A percentile compares a stretch with the other conserved stretches of the same genome.
Evolutionary conservation across 2,329 filamentous ascomycete genomes (phyloP).

Genomic region (Penicillium concentricum): DNA sequence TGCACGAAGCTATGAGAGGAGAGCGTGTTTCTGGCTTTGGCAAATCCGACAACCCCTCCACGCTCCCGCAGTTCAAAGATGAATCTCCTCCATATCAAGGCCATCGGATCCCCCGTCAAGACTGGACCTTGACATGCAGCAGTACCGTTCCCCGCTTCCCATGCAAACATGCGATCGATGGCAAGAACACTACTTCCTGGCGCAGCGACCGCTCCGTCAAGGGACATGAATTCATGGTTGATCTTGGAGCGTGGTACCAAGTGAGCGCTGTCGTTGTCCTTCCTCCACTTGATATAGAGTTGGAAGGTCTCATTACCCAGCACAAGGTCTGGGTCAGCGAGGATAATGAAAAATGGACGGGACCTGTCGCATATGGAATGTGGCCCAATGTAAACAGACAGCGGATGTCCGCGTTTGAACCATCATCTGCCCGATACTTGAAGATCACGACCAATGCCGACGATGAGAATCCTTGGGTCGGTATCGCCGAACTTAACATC

Average conservation of each 20-base stretch:
- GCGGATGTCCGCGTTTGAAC: slow-evolving; percentile 11
- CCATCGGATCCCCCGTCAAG: slow-evolving; percentile 5
- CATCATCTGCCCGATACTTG: slow-evolving; percentile 5
- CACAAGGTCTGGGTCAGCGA: slow-evolving; percentile 10
- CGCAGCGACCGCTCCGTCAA: slow-evolving; percentile 1
- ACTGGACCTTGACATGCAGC: slow-evolving; percentile 16
- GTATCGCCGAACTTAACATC: slow-evolving; percentile 10
- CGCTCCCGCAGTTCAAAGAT: slow-evolving; percentile 2
- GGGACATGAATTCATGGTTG: slow-evolving; percentile 3
- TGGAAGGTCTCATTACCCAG: slow-evolving; percentile 9
- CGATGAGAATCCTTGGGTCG: background rate
- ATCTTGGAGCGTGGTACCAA: slow-evolving; percentile 6
- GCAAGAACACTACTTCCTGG: slow-evolving; percentile 6
- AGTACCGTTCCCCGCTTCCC: background rate
- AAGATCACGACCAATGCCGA: slow-evolving; percentile 3
- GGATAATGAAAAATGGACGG: slow-evolving; percentile 2
- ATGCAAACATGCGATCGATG: slow-evolving; percentile 7
- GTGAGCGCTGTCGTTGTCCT: slow-evolving; percentile 6
- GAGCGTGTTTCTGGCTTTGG: slow-evolving; percentile 10
- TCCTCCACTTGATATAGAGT: background rate
- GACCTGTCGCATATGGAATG: slow-evolving; percentile 11
- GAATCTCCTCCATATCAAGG: slow-evolving; percentile 17
- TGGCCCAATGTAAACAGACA: slow-evolving; percentile 8
- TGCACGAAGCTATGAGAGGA: slow-evolving; percentile 10
- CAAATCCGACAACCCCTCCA: background rate